Evolutionary conservation across 208 protist species (phyloP), one percentile per base, ranked within the genome.

Genomic region (Angomonas deanei): DNA sequence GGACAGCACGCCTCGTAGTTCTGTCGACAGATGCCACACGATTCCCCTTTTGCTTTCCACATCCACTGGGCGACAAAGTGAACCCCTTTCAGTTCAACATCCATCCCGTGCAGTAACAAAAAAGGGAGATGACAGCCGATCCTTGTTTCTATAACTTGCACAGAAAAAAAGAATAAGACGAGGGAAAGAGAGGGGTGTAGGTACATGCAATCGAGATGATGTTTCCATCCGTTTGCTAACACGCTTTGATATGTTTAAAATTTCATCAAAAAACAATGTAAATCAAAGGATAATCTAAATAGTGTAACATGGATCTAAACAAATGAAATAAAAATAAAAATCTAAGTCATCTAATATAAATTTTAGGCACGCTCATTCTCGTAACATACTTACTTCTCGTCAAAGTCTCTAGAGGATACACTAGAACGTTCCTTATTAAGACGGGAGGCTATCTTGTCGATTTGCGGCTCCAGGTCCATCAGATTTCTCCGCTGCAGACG

Each of bases 11-110:
- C 78, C 57, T 97, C 88, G 58, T 91, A 94, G 26, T 70, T 72
- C 60, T 85, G 73, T 0, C 84, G 70, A 55, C 92, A 97, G 42
- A 97, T 95, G 30, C 87, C 88, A 52, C 92, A 97, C n/a, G 81
- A 88, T 50, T 94, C 86, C n/a, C 82, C 85, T 15, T 84, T 75
- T 64, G 74, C 81, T 59, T 94, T 84, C 88, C 91, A 97, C 70
- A 80, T 70, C 88, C 91, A 97, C 33, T 80, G 81, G 19, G 82
- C 91, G 1, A 97, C 88, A 2, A 91, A 58, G 60, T 95, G 88
- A 0, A 81, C 67, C 11, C 78, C 74, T 19, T 84, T 90, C n/a
- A 97, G 64, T 36, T 82, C 82, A 4, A 96, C 73, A 13, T 92
- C 80, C 91, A 96, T 94, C 11, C 47, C 2, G n/a, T n/a, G n/a